Evolutionary conservation across 768 basidiomycete species (phyloP).

Genomic region (Galerina marginata): DNA sequence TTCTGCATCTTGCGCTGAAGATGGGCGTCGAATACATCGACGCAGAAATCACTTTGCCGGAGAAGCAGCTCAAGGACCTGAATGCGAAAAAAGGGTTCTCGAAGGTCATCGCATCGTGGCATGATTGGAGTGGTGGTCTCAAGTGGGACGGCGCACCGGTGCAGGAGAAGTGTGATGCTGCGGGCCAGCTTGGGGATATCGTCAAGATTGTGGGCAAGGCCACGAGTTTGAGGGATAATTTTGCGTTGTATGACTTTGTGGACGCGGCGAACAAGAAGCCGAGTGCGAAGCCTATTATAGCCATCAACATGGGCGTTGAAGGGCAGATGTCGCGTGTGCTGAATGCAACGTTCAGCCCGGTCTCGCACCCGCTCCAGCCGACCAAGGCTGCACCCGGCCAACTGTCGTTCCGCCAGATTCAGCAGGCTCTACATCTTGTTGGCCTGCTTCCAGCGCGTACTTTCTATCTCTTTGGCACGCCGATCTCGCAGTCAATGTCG

Average conservation of each 20-base stretch:
- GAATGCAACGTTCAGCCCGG: constrained; percentile 85
- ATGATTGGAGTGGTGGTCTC: constrained; percentile 89
- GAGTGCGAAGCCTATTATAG: constrained; percentile 81
- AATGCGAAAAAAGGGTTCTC: constrained; percentile 69
- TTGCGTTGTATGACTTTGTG: constrained; percentile 77
- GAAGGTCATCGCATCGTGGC: constrained; percentile 90
- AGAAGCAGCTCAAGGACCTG: constrained; percentile 64
- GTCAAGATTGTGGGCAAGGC: constrained; percentile 94
- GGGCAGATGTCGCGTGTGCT: constrained; percentile 93
- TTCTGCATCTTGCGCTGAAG: constrained; percentile 79
- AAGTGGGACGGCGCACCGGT: constrained; percentile 77
- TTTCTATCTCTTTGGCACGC: constrained; percentile 90
- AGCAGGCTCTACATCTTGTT: constrained; percentile 77
- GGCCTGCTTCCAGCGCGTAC: constrained; percentile 76
- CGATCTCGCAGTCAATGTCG: constrained; percentile 89
- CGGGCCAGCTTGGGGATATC: constrained; percentile 78
- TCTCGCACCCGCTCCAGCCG: constrained; percentile 90
- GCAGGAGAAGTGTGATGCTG: constrained; percentile 71
- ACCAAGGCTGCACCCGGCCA: constrained; percentile 92
- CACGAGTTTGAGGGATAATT: constrained; percentile 74
- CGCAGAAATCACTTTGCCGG: constrained; percentile 81
- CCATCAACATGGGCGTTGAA: constrained; percentile 90
- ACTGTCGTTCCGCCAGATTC: constrained; percentile 86
- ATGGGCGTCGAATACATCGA: constrained; percentile 93
- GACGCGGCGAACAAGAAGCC: constrained; percentile 45